Base-by-base conservation (phyloP, 371 early-diverging fungal species). In the Circinella minor region DNA sequence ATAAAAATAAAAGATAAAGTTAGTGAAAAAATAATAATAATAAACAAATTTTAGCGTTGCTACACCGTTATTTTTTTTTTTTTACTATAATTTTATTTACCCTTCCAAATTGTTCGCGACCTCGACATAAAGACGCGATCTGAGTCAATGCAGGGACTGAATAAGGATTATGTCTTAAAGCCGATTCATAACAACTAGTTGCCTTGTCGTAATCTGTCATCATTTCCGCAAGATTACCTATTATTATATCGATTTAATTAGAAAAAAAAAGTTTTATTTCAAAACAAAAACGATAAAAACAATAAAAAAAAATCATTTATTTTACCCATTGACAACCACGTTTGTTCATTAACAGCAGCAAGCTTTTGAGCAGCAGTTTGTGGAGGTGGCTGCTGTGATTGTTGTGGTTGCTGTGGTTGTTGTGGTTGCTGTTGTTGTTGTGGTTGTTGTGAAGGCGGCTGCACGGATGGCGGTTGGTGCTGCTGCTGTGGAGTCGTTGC, bases 131-230 rank as follows among this genome's bases (percentile, higher is more conserved):
- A 13, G 89, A 83, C 9, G 92, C 93, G 48, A 91, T 87, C 63
- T 83, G 86, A n/a, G 89, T 89, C 27, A 96, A 83, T 3, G 95
- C 94, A 39, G 78, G 75, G 57, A 92, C 84, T 3, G 95, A 95
- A 73, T 93, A 91, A 38, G 96, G 93, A 71, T 96, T 96, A 77
- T 96, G 94, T 37, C 94, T 87, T 18, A 96, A 86, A 4, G 95
- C 96, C 5, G 86, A 81, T 73, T 95, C 95, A 71, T 94, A 97
- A 8, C 94, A 89, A 18, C 80, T 78, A 67, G 92, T 82, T 1
- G 98, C 95, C 37, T 90, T 86, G 65, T 95, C 92, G 18, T 77
- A 81, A 78, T 88, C 93, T 70, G 79, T 89, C 93, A 88, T 89
- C 66, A 87, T 80, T 79, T 92, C 91, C 0, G 94, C 89, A 34